A percentile compares a stretch with the other conserved stretches of the same genome.
These are phyloP conservation scores for Pleurotus djamor DNA, from an alignment of 768 basidiomycete species.

Conservation along the genomic window DNA sequence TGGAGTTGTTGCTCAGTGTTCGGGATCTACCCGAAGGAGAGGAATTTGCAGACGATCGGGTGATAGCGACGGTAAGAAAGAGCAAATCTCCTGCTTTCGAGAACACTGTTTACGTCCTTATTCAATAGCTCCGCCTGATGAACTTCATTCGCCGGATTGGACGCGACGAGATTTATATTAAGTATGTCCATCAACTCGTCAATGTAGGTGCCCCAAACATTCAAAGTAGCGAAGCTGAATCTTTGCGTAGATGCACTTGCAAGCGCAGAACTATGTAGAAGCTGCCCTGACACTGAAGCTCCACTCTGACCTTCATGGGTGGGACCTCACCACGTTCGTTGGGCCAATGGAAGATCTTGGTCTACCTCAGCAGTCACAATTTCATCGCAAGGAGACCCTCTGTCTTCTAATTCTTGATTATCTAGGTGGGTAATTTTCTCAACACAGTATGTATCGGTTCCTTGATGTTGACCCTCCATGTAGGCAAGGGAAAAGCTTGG, in stretches of 20 bases:
- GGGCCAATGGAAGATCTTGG: conserved; percentile 88
- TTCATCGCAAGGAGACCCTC: conserved; percentile 91
- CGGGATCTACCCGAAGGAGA: conserved; percentile 90
- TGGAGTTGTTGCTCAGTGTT: conserved; percentile 85
- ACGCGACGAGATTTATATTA: conserved; percentile 91
- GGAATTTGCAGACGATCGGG: conserved; percentile 92
- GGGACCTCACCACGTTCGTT: conserved; percentile 81
- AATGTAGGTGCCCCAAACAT: conserved; percentile 50
- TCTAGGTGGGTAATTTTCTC: conserved; percentile 49
- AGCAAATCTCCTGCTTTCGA: neutral
- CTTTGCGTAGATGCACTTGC: conserved; percentile 69
- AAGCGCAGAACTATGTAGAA: conserved; percentile 89
- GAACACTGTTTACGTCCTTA: neutral
- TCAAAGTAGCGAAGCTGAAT: conserved; percentile 13
- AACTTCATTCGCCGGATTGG: conserved; percentile 93
- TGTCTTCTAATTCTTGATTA: conserved; percentile 93
- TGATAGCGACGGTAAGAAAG: conserved; percentile 78
- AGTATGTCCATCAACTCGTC: conserved; percentile 94
- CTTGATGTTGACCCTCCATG: neutral
- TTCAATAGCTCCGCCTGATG: conserved; percentile 75
- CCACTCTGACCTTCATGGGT: conserved; percentile 91
- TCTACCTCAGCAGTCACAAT: conserved; percentile 89
- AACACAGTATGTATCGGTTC: conserved; percentile 6
- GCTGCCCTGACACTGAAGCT: conserved; percentile 92
- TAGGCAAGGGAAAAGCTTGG: conserved; percentile 97